Evolutionary conservation across 2,329 filamentous ascomycete genomes (phyloP).

Genomic region (Thielaviopsis euricoi): DNA sequence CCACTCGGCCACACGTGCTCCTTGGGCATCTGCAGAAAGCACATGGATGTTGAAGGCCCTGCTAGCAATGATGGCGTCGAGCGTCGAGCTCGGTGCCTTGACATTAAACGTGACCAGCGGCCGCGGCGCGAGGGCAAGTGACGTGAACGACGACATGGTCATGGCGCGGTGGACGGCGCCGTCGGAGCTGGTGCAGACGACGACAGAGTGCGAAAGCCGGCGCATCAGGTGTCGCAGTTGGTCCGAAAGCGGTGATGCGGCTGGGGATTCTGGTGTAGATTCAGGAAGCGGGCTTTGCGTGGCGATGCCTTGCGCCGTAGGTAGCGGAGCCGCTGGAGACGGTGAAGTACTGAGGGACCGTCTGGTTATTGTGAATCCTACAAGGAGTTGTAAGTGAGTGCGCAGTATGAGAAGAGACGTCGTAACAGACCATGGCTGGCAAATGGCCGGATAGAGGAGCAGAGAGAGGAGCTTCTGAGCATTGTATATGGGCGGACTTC

Average conservation of each 20-base stretch:
- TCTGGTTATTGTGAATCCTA: not conserved
- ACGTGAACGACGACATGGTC: constrained; percentile 45
- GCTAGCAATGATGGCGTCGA: constrained; percentile 30
- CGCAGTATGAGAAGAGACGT: not conserved
- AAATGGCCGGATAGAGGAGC: not conserved
- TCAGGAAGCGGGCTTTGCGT: not conserved
- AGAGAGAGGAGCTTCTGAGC: not conserved
- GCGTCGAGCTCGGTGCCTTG: constrained; percentile 36
- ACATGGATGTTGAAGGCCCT: constrained; percentile 38
- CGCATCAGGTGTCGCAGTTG: constrained; percentile 37
- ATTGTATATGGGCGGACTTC: not conserved
- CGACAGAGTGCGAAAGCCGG: constrained; percentile 35
- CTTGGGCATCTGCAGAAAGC: constrained; percentile 28
- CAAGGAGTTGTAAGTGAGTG: not conserved
- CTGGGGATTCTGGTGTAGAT: not conserved
- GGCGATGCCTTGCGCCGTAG: not conserved
- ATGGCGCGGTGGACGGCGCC: constrained; percentile 28
- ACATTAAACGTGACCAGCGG: constrained; percentile 39
- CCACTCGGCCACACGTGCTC: constrained; percentile 33
- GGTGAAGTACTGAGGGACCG: not conserved
- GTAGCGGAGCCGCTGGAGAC: not conserved
- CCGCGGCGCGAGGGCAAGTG: constrained; percentile 31
- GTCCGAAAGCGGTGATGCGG: constrained; percentile 20
- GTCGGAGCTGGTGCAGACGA: constrained; percentile 33
- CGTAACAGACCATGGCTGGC: not conserved